These are phyloP conservation scores for Lycium barbarum DNA, from an alignment of 257 asterid genomes.

Conservation along the genomic window DNA sequence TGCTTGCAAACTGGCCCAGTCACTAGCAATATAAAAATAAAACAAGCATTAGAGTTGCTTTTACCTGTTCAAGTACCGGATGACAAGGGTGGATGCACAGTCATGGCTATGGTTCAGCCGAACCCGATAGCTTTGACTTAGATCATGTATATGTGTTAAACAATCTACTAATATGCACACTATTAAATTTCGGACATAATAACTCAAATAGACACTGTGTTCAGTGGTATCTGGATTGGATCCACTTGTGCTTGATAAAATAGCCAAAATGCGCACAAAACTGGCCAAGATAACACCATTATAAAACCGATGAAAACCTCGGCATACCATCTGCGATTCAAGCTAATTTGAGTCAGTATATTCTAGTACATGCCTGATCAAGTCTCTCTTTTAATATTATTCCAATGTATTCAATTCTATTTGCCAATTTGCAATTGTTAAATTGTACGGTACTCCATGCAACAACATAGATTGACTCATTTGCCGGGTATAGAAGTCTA, in stretches of 20 bases:
- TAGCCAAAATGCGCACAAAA: background rate
- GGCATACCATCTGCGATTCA: background rate
- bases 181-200: background rate
- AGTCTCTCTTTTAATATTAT: background rate
- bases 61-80: background rate
- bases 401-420: background rate
- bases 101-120: background rate
- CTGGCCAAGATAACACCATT: background rate
- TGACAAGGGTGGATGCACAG: accelerated
- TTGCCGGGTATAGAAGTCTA: conserved; percentile 7
- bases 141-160: background rate
- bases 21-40: background rate
- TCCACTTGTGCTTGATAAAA: background rate
- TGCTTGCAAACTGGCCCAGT: background rate
- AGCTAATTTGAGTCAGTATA: background rate
- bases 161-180: background rate
- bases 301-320: background rate
- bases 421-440: background rate
- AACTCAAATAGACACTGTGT: background rate
- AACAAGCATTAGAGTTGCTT: background rate
- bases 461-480: conserved; percentile 22
- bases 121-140: background rate
- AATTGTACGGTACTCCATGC: background rate
- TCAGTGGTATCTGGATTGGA: background rate
- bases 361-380: background rate